These are phyloP conservation scores for Fusarium sp. DNA, from an alignment of 2,329 filamentous ascomycete species.

Conservation along the genomic window DNA sequence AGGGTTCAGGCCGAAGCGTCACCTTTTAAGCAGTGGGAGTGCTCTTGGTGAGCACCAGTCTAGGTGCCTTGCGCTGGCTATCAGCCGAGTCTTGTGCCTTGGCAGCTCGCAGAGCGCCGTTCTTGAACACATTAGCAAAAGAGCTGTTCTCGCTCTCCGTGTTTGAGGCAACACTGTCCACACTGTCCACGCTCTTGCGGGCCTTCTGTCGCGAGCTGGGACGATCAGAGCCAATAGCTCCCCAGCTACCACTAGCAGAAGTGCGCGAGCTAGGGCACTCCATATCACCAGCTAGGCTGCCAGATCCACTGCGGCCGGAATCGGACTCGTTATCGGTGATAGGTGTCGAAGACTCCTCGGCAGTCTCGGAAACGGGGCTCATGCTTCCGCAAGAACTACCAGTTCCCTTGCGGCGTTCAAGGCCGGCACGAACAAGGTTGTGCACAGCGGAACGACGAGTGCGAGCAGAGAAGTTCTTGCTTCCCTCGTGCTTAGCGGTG, in stretches of 20 bases:
- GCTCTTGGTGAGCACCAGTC: constrained; percentile 82
- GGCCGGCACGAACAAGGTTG: constrained; percentile 89
- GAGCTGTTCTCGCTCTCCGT: constrained; percentile 65
- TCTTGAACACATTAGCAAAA: constrained; percentile 74
- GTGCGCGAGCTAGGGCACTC: constrained; percentile 79
- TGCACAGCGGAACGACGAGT: constrained; percentile 91
- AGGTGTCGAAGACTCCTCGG: constrained; percentile 72
- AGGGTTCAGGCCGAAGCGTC: constrained; percentile 35
- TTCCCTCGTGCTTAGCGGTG: constrained; percentile 92
- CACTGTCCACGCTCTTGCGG: constrained; percentile 70
- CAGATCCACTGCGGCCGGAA: constrained; percentile 76
- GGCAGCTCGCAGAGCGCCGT: constrained; percentile 60
- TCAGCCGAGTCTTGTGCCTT: constrained; percentile 64
- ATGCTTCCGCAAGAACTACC: constrained; percentile 79
- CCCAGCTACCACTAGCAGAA: constrained; percentile 75
- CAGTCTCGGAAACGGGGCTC: constrained; percentile 87
- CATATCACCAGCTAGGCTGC: constrained; percentile 80
- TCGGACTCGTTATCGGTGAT: constrained; percentile 80
- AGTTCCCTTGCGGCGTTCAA: constrained; percentile 84
- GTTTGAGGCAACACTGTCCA: constrained; percentile 65
- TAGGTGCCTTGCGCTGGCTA: constrained; percentile 81
- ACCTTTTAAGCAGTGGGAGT: constrained; percentile 38
- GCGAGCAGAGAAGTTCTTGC: constrained; percentile 95
- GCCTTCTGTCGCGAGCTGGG: constrained; percentile 76
- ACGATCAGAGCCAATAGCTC: constrained; percentile 88